Evolutionary conservation across 2,329 filamentous ascomycete genomes (phyloP).

Genomic region (Exophiala viscosa): DNA sequence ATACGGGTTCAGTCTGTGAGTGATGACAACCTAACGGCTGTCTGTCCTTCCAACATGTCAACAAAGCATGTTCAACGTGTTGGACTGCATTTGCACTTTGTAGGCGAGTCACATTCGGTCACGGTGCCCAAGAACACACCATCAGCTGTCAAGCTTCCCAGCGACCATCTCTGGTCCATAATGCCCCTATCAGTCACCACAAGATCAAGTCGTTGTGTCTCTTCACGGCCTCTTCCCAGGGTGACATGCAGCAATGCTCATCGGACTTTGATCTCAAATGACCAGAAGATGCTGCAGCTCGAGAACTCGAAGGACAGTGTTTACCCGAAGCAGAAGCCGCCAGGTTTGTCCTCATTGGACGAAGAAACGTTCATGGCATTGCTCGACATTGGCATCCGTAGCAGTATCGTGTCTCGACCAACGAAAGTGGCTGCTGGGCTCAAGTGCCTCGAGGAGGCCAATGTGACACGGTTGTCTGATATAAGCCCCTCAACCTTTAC

Average conservation of each 20-base stretch:
- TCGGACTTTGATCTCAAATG: no score
- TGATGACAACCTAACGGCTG: constrained; percentile 3
- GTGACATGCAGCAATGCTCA: no score
- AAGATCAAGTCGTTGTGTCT: no score
- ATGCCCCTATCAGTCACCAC: neutral
- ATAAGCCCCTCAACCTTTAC: constrained; percentile 13
- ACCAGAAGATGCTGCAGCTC: neutral
- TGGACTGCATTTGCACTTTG: constrained; percentile 2
- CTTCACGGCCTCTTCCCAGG: no score
- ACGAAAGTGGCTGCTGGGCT: constrained; percentile 8
- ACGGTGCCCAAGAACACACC: neutral
- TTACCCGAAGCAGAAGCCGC: neutral
- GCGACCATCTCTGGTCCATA: neutral
- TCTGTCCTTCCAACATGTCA: constrained; percentile 3
- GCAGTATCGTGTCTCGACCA: constrained; percentile 13
- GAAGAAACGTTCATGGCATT: constrained; percentile 9
- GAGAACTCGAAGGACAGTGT: neutral
- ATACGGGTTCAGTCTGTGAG: constrained; percentile 5
- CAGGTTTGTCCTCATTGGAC: constrained; percentile 3
- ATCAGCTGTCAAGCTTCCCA: neutral
- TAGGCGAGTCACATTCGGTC: neutral
- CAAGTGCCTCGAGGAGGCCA: constrained; percentile 1
- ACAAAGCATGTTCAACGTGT: constrained; percentile 1
- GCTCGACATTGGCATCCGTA: constrained; percentile 16
- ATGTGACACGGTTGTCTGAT: constrained; percentile 6